A percentile compares a stretch with the other conserved stretches of the same genome.
phyloP scores from a whole-genome alignment of 441 rosid genomes.

The Pelargonium myrrhifolium region DNA sequence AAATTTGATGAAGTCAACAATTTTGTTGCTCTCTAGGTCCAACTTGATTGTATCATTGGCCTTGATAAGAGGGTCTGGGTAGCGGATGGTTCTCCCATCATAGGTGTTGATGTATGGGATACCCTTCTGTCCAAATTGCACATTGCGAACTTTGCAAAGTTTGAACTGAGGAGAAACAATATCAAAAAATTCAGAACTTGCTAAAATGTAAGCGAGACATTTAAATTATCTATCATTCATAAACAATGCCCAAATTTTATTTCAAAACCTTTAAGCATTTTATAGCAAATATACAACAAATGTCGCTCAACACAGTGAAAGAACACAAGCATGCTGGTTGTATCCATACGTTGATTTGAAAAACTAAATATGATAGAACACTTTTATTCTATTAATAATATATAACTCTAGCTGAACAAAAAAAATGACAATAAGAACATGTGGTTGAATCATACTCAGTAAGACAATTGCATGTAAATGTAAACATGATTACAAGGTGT shows the following conservation, averaged over 20 bases:
- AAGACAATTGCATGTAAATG: background rate
- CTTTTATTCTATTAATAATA: too few relatives aligned
- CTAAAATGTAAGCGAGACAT: background rate
- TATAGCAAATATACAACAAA: too few relatives aligned
- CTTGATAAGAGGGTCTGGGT: constrained; percentile 4
- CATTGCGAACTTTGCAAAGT: constrained; percentile 5
- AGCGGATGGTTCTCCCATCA: background rate
- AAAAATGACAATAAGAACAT: background rate
- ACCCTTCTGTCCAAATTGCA: constrained; percentile 1
- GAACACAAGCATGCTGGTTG: too few relatives aligned
- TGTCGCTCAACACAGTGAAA: too few relatives aligned
- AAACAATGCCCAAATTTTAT: too few relatives aligned
- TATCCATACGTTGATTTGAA: too few relatives aligned
- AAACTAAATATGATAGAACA: too few relatives aligned
- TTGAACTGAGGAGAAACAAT: background rate
- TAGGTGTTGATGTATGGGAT: constrained; percentile 5
- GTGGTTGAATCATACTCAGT: background rate
- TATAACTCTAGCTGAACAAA: too few relatives aligned
- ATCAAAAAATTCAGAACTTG: background rate
- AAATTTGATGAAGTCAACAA: constrained; percentile 1
- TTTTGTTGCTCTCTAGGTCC: background rate
- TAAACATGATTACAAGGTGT: background rate
- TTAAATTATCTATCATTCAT: too few relatives aligned
- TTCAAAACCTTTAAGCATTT: too few relatives aligned
- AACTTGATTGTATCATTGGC: constrained; percentile 3